phyloP scores from a whole-genome alignment of 164 flowering plant genomes.

The Liquidambar formosana region DNA sequence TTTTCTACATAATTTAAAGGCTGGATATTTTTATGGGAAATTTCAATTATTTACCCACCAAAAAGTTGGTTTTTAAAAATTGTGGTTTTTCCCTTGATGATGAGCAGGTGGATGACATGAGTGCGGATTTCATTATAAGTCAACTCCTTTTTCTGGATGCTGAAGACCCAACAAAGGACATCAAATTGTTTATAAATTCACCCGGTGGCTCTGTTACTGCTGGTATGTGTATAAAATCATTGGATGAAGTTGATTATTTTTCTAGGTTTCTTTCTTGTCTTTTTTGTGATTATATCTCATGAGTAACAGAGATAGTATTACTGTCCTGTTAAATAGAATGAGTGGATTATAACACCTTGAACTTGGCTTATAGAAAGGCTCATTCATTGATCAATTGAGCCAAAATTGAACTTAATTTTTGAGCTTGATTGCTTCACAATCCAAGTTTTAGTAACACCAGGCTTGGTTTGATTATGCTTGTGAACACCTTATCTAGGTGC shows the following conservation, averaged over 20 bases:
- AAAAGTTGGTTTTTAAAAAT: neutral
- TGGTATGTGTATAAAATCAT: constrained; percentile 42
- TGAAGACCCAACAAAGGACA: constrained; percentile 75
- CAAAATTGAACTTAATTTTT: neutral
- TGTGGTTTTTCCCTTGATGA: constrained; percentile 4
- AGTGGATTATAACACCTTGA: neutral
- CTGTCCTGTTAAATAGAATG: too few species aligned
- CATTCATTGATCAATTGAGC: neutral
- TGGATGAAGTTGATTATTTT: neutral
- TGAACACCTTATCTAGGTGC: neutral
- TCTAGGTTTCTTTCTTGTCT: neutral
- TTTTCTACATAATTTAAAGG: too few species aligned
- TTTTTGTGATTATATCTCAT: neutral
- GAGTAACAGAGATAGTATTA: too few species aligned
- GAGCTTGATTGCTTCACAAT: neutral
- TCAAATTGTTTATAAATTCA: constrained; percentile 80
- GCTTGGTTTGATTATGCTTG: neutral
- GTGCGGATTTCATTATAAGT: constrained; percentile 82
- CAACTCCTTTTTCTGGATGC: constrained; percentile 91
- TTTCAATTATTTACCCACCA: too few species aligned
- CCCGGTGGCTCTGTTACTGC: constrained; percentile 94
- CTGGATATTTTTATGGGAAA: too few species aligned
- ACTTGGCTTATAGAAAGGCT: neutral
- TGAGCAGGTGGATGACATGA: constrained; percentile 73
- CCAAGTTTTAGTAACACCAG: neutral